Evolutionary conservation across 805 yeast genomes (phyloP).

Genomic region (Saturnispora ahearnii): DNA sequence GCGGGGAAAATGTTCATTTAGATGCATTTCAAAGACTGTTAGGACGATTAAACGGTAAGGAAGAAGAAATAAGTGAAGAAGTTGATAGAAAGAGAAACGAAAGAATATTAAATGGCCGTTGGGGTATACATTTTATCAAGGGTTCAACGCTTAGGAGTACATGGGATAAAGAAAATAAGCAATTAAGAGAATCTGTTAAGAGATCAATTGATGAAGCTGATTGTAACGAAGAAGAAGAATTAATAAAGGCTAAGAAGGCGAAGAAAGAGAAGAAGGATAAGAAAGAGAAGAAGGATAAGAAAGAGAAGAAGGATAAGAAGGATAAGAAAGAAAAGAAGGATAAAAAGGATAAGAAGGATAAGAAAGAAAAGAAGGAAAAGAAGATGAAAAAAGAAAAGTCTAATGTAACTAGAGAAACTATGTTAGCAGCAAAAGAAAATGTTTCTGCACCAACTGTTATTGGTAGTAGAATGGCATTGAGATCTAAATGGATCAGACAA

Average conservation of each 20-base stretch:
- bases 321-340: slow-evolving; percentile 23
- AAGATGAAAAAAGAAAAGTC: slow-evolving; percentile 15
- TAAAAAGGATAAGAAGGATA: slow-evolving; percentile 11
- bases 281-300: slow-evolving; percentile 25
- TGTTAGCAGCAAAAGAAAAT: slow-evolving; percentile 31
- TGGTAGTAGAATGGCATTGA: slow-evolving; percentile 55
- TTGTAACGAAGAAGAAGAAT: slow-evolving; percentile 17
- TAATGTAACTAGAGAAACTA: slow-evolving; percentile 32
- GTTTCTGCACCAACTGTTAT: slow-evolving; percentile 27
- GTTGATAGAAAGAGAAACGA: slow-evolving; percentile 61
- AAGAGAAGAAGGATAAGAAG: slow-evolving; percentile 15
- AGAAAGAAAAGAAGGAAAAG: slow-evolving; percentile 13
- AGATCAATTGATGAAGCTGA: slow-evolving; percentile 16
- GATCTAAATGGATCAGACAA: slow-evolving; percentile 83
- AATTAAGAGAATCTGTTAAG: slow-evolving; percentile 20
- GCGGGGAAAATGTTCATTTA: slow-evolving; percentile 80
- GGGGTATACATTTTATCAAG: slow-evolving; percentile 81
- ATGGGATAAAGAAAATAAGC: slow-evolving; percentile 55
- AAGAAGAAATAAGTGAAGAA: slow-evolving; percentile 53
- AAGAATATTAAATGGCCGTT: slow-evolving; percentile 68
- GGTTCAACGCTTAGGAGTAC: slow-evolving; percentile 82
- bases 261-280: slow-evolving; percentile 13
- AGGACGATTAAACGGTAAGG: slow-evolving; percentile 85
- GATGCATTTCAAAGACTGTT: slow-evolving; percentile 88
- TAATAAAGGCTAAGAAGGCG: slow-evolving; percentile 20